Base-by-base conservation (phyloP, 768 basidiomycete genomes). In the Mrakia blollopis region DNA sequence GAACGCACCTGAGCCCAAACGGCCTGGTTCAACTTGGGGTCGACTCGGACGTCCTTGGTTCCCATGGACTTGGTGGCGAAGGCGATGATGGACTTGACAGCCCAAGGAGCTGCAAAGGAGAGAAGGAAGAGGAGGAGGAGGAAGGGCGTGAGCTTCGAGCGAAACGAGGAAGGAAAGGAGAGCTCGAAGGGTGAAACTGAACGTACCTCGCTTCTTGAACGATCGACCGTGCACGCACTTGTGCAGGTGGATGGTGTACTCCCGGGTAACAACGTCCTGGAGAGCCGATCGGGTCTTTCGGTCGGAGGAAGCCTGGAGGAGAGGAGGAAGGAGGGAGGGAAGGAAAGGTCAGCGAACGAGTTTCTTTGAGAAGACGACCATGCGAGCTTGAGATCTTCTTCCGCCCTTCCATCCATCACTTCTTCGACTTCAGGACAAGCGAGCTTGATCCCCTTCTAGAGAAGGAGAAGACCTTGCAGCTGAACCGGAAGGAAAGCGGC, bases 201-300 rank as follows among this genome's bases (percentile, higher is more conserved):
- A 61, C 60, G 61, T 47, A 67, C 74, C 74, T 39, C 74, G 65
- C 74, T 75, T 75, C 74, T 75, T 75, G 74, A 75, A 75, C 67
- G 74, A 75, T 52, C 74, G 74, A 44, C 74, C 74, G 74, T 75
- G 74, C 47, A 75, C 74, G 35, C 86, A 90, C 86, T 96, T 97
- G 90, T 97, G 94, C 57, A 98, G 87, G 86, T 97, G 93, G 87
- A 98, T 91, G 83, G 96, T 98, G 91, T 98, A 97, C 85, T 99
- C 96, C 83, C 95, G 91, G 80, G 95, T 92, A 80, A 98, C 96
- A 86, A 98, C 96, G 85, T 98, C 96, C 86, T 92, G 89, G 84
- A 98, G 92, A 74, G 96, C 96, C 78, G 94, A 95, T 85, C 96
- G 94, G 82, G 89, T 89, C 89, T 74, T 65, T 44, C 41, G 60